Evolutionary conservation across 352 stramenopile species (phyloP).

Genomic region (Phytopythium sindhum): DNA sequence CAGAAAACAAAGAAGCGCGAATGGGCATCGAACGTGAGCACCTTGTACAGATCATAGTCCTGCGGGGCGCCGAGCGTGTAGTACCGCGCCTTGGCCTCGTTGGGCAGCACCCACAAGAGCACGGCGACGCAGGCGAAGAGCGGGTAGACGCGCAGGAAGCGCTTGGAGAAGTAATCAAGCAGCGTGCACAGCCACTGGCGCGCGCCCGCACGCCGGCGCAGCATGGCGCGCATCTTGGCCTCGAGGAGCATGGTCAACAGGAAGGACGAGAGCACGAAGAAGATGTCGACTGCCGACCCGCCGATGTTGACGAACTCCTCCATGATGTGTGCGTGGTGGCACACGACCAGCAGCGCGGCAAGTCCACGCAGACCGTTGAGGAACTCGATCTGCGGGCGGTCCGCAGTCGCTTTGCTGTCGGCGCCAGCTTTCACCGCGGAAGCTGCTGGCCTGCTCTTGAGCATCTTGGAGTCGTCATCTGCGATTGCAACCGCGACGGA

Average conservation of each 20-base stretch:
- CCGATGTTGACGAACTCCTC: constrained; percentile 22
- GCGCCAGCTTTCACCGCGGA: no score
- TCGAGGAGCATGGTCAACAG: constrained; percentile 42
- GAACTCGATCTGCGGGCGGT: constrained; percentile 28
- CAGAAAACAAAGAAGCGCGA: constrained; percentile 51
- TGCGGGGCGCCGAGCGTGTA: constrained; percentile 1
- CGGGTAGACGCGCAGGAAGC: constrained; percentile 36
- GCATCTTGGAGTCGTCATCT: no score
- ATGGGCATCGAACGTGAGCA: constrained; percentile 33
- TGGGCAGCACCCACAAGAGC: constrained; percentile 20
- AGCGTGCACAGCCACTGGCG: constrained; percentile 20
- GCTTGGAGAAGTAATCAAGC: constrained; percentile 33
- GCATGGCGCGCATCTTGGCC: constrained; percentile 29
- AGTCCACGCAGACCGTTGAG: constrained; percentile 32
- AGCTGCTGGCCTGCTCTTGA: no score
- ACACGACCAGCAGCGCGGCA: constrained; percentile 24
- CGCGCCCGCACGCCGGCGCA: no score
- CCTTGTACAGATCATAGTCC: constrained; percentile 37
- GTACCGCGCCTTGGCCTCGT: no score
- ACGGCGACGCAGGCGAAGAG: constrained; percentile 21
- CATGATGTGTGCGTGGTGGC: constrained; percentile 30
- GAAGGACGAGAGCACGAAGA: constrained; percentile 45
- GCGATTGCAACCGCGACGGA: no score
- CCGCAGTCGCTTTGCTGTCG: no score
- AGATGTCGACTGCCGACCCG: constrained; percentile 27